Conservation (phyloP, 345 rosid species). For the Brassica incana region DNA sequence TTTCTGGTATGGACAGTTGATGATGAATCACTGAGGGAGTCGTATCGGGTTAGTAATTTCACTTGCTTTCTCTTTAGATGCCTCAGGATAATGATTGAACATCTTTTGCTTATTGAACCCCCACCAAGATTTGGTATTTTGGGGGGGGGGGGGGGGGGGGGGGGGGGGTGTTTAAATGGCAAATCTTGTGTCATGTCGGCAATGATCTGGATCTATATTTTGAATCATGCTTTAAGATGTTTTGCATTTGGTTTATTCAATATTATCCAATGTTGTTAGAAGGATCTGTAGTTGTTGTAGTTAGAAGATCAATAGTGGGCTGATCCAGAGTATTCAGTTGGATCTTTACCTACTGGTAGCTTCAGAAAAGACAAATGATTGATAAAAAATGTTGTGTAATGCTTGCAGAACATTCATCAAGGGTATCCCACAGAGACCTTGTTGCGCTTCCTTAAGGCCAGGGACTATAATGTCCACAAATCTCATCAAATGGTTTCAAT, state of each 20-base stretch:
- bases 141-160: background rate
- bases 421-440: conserved; percentile 72
- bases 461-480: conserved; percentile 83
- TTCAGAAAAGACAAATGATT: background rate
- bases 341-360: background rate
- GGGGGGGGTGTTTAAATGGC: background rate
- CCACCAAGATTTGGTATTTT: conserved; percentile 4
- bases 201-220: conserved; percentile 21
- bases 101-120: background rate
- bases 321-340: conserved; percentile 6
- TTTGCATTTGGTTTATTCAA: background rate
- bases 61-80: conserved; percentile 27
- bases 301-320: background rate
- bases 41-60: conserved; percentile 64
- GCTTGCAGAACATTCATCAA: conserved; percentile 79
- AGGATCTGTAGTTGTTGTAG: conserved; percentile 19
- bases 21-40: conserved; percentile 62
- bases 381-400: conserved; percentile 1
- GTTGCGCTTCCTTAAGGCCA: conserved; percentile 84
- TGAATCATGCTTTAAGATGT: background rate
- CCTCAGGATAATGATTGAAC: background rate
- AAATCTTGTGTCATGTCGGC: conserved; percentile 5
- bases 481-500: conserved; percentile 80
- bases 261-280: conserved; percentile 19
- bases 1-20: conserved; percentile 42